These are phyloP conservation scores for Globisporangium lucens DNA, from an alignment of 352 stramenopile species.

Conservation along the genomic window DNA sequence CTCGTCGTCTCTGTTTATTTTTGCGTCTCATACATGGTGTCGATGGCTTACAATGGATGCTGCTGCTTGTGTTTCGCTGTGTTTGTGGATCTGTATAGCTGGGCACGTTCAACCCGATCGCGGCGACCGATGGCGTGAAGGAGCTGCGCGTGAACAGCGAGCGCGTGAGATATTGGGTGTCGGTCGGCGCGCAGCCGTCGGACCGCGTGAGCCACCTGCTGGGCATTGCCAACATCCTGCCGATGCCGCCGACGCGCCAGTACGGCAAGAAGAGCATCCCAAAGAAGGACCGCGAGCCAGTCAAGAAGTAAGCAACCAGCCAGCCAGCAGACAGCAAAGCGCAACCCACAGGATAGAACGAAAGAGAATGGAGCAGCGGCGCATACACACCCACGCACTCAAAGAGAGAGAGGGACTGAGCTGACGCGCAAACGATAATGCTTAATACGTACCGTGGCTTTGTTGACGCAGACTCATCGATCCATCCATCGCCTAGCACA, in stretches of 20 bases:
- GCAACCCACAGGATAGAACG: background rate
- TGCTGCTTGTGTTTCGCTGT: background rate
- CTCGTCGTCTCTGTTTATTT: background rate
- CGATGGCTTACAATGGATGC: too few species aligned
- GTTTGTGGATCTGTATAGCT: slow-evolving; percentile 33
- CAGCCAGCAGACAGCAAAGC: background rate
- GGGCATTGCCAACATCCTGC: slow-evolving; percentile 78
- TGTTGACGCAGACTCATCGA: too few species aligned
- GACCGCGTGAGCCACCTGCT: slow-evolving; percentile 80
- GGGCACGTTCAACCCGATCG: slow-evolving; percentile 87
- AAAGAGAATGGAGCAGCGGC: background rate
- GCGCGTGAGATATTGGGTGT: slow-evolving; percentile 86
- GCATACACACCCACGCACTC: background rate
- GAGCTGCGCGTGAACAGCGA: slow-evolving; percentile 86
- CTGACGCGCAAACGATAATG: background rate
- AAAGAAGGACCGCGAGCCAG: slow-evolving; percentile 72
- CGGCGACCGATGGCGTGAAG: slow-evolving; percentile 79
- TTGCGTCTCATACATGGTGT: too few species aligned
- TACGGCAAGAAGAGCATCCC: slow-evolving; percentile 85
- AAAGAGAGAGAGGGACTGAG: background rate
- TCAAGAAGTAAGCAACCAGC: slow-evolving; percentile 30
- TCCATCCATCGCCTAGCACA: background rate
- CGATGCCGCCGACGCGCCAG: slow-evolving; percentile 78
- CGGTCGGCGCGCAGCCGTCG: slow-evolving; percentile 81
- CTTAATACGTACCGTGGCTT: too few species aligned